Evolutionary conservation across 768 basidiomycete species (phyloP).

Genomic region (Leccinum subgranulosum): DNA sequence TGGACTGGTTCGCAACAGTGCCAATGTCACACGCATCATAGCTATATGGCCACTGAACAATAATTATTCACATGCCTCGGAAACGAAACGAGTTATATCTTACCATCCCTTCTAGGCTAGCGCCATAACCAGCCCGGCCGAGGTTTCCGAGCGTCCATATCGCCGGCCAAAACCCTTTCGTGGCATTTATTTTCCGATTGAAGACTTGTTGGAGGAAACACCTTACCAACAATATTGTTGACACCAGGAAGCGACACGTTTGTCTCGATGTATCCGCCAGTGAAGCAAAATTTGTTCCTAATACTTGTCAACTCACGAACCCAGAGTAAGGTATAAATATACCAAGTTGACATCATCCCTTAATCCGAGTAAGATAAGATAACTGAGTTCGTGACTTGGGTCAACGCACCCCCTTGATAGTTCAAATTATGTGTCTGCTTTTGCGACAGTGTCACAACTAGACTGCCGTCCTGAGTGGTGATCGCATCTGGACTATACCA

Average conservation of each 20-base stretch:
- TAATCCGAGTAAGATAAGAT: constrained; percentile 26
- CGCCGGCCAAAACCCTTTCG: constrained; percentile 47
- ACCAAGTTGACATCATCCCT: constrained; percentile 50
- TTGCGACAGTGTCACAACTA: constrained; percentile 49
- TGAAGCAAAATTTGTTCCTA: constrained; percentile 90
- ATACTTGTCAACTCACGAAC: constrained; percentile 4
- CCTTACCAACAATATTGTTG: constrained; percentile 54
- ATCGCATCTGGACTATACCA: constrained; percentile 54
- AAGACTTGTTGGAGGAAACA: background rate
- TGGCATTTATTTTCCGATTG: constrained; percentile 2
- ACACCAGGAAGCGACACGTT: constrained; percentile 64
- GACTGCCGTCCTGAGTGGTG: constrained; percentile 48
- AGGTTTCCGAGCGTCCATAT: constrained; percentile 60
- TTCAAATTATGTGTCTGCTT: constrained; percentile 44
- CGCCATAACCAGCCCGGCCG: constrained; percentile 69
- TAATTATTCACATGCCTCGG: background rate
- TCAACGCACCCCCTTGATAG: constrained; percentile 38
- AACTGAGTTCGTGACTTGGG: constrained; percentile 11
- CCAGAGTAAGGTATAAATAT: constrained; percentile 4
- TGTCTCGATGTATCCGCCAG: constrained; percentile 72
- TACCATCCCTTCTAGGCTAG: constrained; percentile 52
- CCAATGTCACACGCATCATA: constrained; percentile 82
- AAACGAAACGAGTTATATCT: constrained; percentile 7
- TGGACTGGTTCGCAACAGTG: constrained; percentile 76
- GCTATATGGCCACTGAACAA: constrained; percentile 58